Percentiles rank a stretch among this genome's conserved stretches.
These are phyloP conservation scores for Aspergillus sp. DNA, from an alignment of 2,329 filamentous ascomycete genomes.

Conservation along the genomic window DNA sequence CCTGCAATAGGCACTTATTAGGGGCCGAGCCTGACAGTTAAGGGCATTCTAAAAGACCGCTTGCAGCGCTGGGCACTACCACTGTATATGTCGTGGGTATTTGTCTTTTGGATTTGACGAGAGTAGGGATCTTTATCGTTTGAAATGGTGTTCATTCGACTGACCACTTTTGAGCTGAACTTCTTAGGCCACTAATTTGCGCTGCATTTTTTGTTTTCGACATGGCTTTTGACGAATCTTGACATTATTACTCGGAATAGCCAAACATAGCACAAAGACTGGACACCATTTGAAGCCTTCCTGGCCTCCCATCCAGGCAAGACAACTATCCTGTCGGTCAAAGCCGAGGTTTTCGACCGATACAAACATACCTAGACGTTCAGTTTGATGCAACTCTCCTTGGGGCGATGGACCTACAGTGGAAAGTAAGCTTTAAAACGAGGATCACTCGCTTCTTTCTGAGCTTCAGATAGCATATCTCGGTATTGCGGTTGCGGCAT, in stretches of 20 bases:
- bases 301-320: neutral
- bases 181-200: neutral
- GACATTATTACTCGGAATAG: neutral
- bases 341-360: constrained; percentile 38
- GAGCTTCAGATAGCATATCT: constrained; percentile 36
- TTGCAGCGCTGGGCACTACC: neutral
- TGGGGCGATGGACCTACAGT: constrained; percentile 33
- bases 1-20: neutral
- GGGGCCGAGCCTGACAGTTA: neutral
- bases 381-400: constrained; percentile 9
- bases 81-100: neutral
- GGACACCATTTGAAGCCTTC: neutral
- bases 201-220: neutral
- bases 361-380: constrained; percentile 42
- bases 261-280: neutral
- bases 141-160: neutral
- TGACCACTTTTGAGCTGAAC: constrained; percentile 2
- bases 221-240: neutral
- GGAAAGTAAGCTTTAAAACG: constrained; percentile 47
- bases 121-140: neutral
- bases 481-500: constrained; percentile 43
- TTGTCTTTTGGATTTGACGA: neutral
- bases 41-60: neutral
- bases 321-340: neutral
- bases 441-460: constrained; percentile 37